phyloP scores from a whole-genome alignment of 441 rosid species.

The Manihot esculenta region DNA sequence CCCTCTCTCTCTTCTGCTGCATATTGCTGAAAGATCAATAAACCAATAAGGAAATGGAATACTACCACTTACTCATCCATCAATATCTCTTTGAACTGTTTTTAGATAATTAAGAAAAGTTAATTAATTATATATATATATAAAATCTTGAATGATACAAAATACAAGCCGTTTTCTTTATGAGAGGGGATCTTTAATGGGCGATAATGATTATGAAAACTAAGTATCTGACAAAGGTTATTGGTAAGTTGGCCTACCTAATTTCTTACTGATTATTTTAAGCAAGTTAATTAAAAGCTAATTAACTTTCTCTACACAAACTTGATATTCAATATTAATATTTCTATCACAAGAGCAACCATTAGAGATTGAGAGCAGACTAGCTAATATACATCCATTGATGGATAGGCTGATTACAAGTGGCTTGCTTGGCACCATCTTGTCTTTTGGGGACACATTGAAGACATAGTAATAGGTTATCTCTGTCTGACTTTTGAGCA shows the following conservation, averaged over 20 bases:
- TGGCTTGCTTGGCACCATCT: conserved; percentile 15
- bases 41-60: background rate
- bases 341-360: no score
- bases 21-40: background rate
- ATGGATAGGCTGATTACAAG: conserved; percentile 4
- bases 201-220: background rate
- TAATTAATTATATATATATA: background rate
- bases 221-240: background rate
- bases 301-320: background rate
- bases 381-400: background rate
- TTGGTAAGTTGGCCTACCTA: conserved; percentile 21
- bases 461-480: background rate
- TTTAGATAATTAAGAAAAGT: background rate
- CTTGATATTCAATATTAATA: background rate
- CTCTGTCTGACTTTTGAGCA: background rate
- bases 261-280: conserved; percentile 6
- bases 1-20: background rate
- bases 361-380: no score
- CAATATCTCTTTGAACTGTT: background rate
- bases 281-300: conserved; percentile 1
- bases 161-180: conserved; percentile 10
- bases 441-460: conserved; percentile 9
- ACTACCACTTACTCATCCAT: no score
- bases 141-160: background rate
- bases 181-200: background rate